phyloP scores from a whole-genome alignment of 148 eudicot species.

The Oxyria digyna region DNA sequence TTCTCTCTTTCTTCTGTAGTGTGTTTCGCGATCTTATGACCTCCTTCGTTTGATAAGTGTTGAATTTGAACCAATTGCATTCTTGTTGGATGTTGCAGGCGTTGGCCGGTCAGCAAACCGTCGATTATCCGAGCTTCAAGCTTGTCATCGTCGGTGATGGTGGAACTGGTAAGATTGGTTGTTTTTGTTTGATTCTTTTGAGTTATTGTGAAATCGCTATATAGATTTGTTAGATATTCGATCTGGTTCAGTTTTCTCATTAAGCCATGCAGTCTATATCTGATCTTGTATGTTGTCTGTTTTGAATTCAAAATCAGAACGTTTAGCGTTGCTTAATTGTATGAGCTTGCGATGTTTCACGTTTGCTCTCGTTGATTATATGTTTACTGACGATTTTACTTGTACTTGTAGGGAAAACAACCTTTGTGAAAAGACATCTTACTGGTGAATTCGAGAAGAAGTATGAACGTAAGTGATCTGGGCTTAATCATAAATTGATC shows the following conservation, averaged over 20 bases:
- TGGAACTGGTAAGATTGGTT: slow-evolving; percentile 42
- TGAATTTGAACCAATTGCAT: not conserved
- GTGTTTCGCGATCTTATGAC: not conserved
- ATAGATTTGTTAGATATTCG: not conserved
- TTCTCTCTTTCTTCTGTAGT: not conserved
- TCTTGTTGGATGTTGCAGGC: slow-evolving; percentile 26
- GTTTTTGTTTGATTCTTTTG: not conserved
- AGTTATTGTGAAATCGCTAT: not conserved
- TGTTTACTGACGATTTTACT: not conserved
- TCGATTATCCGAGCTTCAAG: slow-evolving; percentile 63
- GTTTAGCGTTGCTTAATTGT: not conserved
- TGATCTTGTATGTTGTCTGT: not conserved
- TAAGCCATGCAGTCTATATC: too few species aligned
- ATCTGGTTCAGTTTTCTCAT: not conserved
- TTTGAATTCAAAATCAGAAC: not conserved
- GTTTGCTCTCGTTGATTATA: not conserved
- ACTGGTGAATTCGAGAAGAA: slow-evolving; percentile 73
- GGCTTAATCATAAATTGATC: not conserved
- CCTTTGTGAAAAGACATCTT: slow-evolving; percentile 60
- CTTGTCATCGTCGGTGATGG: slow-evolving; percentile 78
- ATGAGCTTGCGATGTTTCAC: not conserved
- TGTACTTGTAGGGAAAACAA: slow-evolving; percentile 40
- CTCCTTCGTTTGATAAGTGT: not conserved
- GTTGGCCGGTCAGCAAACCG: slow-evolving; percentile 61
- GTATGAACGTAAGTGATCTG: slow-evolving; percentile 46